phyloP scores from a whole-genome alignment of 1,284 basidiomycete species.

The Kalmanozyma brasiliensis region DNA sequence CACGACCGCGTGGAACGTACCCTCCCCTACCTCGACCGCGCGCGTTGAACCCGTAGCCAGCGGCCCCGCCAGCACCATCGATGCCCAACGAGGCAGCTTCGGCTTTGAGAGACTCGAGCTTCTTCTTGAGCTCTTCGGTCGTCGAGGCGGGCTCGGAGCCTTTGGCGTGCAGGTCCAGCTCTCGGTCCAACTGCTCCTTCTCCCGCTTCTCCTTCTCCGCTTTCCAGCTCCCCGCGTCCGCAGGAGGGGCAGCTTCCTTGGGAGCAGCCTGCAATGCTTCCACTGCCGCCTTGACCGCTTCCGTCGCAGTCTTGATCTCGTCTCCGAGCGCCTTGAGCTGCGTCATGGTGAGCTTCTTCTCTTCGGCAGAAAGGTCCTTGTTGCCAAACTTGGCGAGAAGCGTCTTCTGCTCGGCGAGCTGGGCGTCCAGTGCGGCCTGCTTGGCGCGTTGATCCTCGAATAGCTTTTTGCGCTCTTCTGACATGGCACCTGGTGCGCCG shows the following conservation, averaged over 20 bases:
- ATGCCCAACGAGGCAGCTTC: slow-evolving; percentile 87
- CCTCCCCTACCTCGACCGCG: slow-evolving; percentile 67
- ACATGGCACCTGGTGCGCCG: slow-evolving; percentile 23
- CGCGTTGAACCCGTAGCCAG: slow-evolving; percentile 62
- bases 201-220: slow-evolving; percentile 77
- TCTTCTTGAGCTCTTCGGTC: slow-evolving; percentile 79
- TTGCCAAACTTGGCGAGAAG: slow-evolving; percentile 78
- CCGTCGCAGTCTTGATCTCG: slow-evolving; percentile 76
- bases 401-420: slow-evolving; percentile 88
- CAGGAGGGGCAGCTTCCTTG: slow-evolving; percentile 41
- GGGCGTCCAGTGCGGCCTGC: slow-evolving; percentile 80
- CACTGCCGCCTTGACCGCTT: slow-evolving; percentile 66
- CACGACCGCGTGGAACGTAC: slow-evolving; percentile 72
- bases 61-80: slow-evolving; percentile 69
- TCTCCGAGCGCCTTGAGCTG: slow-evolving; percentile 81
- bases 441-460: slow-evolving; percentile 72
- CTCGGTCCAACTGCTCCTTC: slow-evolving; percentile 78
- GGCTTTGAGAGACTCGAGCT: slow-evolving; percentile 82
- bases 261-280: slow-evolving; percentile 66
- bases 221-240: slow-evolving; percentile 70
- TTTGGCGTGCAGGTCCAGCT: slow-evolving; percentile 68
- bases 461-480: slow-evolving; percentile 67
- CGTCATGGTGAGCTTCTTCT: slow-evolving; percentile 83
- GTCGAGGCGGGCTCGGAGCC: slow-evolving; percentile 71
- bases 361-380: slow-evolving; percentile 75